phyloP scores from a whole-genome alignment of 352 stramenopile species.

The Plasmopara viticola region DNA sequence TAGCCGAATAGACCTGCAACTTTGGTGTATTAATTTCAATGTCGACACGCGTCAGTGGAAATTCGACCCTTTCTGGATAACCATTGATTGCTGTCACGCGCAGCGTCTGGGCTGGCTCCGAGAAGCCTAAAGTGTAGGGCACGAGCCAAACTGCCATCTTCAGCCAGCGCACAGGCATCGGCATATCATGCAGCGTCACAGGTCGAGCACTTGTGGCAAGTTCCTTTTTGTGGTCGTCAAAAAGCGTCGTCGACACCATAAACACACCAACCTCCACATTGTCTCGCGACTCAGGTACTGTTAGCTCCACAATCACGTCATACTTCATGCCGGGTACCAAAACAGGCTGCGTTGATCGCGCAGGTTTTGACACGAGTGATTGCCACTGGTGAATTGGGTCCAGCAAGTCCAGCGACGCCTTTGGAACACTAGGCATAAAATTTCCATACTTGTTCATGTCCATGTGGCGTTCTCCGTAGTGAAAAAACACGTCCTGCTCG shows the following conservation, averaged over 20 bases:
- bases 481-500: constrained; percentile 68
- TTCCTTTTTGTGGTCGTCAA: constrained; percentile 17
- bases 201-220: constrained; percentile 48
- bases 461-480: constrained; percentile 57
- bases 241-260: constrained; percentile 57
- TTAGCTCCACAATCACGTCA: constrained; percentile 72
- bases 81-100: constrained; percentile 60
- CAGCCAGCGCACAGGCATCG: constrained; percentile 49
- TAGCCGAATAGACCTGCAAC: constrained; percentile 64
- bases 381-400: constrained; percentile 56
- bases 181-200: constrained; percentile 54
- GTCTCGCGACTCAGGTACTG: constrained; percentile 45
- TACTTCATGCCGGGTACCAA: constrained; percentile 68
- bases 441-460: constrained; percentile 13
- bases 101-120: constrained; percentile 49
- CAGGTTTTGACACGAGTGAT: constrained; percentile 24
- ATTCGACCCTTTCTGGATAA: constrained; percentile 45
- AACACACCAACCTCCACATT: constrained; percentile 77
- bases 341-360: constrained; percentile 18
- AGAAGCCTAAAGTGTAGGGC: constrained; percentile 46
- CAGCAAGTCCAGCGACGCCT: constrained; percentile 47
- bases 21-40: constrained; percentile 60
- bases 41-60: constrained; percentile 43
- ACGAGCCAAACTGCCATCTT: constrained; percentile 41
- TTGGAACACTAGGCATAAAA: constrained; percentile 24